These are phyloP conservation scores for Oryza meyeriana DNA, from an alignment of 176 grass and related monocot genomes.

Conservation along the genomic window DNA sequence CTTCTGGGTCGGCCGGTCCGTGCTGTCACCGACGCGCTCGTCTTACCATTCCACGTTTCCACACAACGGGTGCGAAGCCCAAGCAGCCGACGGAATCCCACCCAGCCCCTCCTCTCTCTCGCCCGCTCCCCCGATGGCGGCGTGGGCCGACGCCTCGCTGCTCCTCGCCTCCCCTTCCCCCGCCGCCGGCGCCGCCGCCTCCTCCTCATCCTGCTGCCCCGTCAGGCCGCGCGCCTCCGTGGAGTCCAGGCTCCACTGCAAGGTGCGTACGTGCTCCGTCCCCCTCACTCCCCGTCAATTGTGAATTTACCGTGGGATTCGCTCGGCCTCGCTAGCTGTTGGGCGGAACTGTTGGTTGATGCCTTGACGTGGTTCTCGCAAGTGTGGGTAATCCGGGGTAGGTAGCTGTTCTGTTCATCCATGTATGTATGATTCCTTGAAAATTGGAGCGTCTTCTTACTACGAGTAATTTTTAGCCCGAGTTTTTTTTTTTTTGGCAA, in stretches of 20 bases:
- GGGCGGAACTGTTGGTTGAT: background rate
- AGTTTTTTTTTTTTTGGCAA: too few relatives aligned
- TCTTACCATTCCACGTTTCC: background rate
- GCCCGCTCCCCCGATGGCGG: conserved; percentile 29
- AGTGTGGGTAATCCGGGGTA: background rate
- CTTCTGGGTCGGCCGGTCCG: background rate
- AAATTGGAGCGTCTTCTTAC: background rate
- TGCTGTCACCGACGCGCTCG: background rate
- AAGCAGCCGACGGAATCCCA: conserved; percentile 40
- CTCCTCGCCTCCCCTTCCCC: conserved; percentile 31
- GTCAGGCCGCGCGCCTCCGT: conserved; percentile 12
- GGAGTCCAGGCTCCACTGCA: conserved; percentile 30
- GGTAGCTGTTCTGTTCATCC: background rate
- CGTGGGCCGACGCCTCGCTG: conserved; percentile 48
- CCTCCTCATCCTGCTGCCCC: conserved; percentile 4
- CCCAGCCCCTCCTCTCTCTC: background rate
- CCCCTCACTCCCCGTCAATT: background rate
- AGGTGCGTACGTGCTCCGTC: conserved; percentile 9
- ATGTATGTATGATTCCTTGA: background rate
- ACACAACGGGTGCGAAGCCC: background rate
- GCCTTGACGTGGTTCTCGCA: background rate
- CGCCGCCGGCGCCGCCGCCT: background rate
- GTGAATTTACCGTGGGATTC: background rate
- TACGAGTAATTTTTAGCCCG: too few relatives aligned
- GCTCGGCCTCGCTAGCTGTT: background rate